phyloP scores from a whole-genome alignment of 768 basidiomycete species.

The Nidularia sp. region DNA sequence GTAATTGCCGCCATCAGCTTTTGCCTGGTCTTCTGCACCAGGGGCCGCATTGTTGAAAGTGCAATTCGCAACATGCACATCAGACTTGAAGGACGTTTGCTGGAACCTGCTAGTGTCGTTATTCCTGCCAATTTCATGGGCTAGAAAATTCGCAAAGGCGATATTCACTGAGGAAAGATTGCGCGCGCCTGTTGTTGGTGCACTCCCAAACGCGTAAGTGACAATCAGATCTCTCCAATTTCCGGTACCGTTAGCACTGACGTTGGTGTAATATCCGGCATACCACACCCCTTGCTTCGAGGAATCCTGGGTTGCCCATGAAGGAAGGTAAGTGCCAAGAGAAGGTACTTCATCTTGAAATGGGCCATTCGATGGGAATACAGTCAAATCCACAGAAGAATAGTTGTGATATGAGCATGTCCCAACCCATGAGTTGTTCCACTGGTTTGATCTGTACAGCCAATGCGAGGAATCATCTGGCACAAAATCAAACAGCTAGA shows the following conservation, averaged over 20 bases:
- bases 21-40: constrained; percentile 4
- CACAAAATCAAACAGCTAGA: constrained; percentile 8
- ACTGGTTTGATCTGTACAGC: constrained; percentile 8
- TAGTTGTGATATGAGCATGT: constrained; percentile 2
- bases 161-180: constrained; percentile 6
- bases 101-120: neutral
- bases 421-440: constrained; percentile 12
- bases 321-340: constrained; percentile 4
- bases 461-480: constrained; percentile 6
- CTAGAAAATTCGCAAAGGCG: constrained; percentile 8
- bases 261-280: constrained; percentile 4
- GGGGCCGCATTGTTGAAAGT: constrained; percentile 5
- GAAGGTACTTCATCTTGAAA: constrained; percentile 7
- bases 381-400: constrained; percentile 5
- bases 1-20: constrained; percentile 2
- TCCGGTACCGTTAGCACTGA: constrained; percentile 4
- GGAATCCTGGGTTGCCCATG: constrained; percentile 3
- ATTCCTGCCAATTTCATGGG: constrained; percentile 5
- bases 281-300: constrained; percentile 3
- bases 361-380: constrained; percentile 5
- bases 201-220: constrained; percentile 6
- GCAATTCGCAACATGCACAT: constrained; percentile 10
- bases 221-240: constrained; percentile 2
- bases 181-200: neutral
- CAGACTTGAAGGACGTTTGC: constrained; percentile 7